These are phyloP conservation scores for Phytophthora melonis DNA, from an alignment of 352 stramenopile genomes.

Conservation along the genomic window DNA sequence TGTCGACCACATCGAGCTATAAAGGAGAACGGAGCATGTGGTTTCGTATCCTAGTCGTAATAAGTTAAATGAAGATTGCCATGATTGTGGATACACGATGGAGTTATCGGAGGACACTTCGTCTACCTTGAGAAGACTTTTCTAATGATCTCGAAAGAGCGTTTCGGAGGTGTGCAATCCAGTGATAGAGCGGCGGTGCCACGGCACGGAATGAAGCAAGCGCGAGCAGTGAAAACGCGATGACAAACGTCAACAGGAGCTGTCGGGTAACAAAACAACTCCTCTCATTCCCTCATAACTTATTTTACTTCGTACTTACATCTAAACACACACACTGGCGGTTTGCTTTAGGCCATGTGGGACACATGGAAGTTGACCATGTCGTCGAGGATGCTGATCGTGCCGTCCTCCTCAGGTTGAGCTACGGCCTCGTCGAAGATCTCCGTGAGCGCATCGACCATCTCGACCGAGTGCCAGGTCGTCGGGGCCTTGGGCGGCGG, in stretches of 20 bases:
- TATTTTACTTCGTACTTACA: slow-evolving; percentile 23
- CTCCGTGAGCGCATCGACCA: slow-evolving; percentile 41
- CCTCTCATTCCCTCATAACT: slow-evolving; percentile 19
- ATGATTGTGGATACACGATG: slow-evolving; percentile 21
- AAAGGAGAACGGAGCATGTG: neutral
- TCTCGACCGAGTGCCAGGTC: slow-evolving; percentile 33
- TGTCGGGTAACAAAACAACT: slow-evolving; percentile 9
- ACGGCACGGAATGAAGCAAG: slow-evolving; percentile 25
- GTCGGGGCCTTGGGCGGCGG: slow-evolving; percentile 19
- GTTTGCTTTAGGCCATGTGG: slow-evolving; percentile 35
- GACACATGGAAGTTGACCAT: slow-evolving; percentile 62
- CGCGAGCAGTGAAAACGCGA: slow-evolving; percentile 21
- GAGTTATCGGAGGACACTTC: neutral
- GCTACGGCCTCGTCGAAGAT: slow-evolving; percentile 50
- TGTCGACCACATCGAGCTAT: slow-evolving; percentile 45
- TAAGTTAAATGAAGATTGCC: slow-evolving; percentile 33
- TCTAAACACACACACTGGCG: slow-evolving; percentile 4
- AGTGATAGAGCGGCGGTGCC: slow-evolving; percentile 1
- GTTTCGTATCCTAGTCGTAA: slow-evolving; percentile 16
- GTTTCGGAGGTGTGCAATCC: slow-evolving; percentile 12
- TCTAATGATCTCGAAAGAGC: slow-evolving; percentile 6
- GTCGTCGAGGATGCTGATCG: slow-evolving; percentile 54
- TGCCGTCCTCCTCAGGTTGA: slow-evolving; percentile 18
- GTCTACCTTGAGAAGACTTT: neutral
- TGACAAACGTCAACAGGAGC: slow-evolving; percentile 21